Conservation (phyloP, 495 filamentous ascomycete genomes). For the Penicillium cosmopolitanum region DNA sequence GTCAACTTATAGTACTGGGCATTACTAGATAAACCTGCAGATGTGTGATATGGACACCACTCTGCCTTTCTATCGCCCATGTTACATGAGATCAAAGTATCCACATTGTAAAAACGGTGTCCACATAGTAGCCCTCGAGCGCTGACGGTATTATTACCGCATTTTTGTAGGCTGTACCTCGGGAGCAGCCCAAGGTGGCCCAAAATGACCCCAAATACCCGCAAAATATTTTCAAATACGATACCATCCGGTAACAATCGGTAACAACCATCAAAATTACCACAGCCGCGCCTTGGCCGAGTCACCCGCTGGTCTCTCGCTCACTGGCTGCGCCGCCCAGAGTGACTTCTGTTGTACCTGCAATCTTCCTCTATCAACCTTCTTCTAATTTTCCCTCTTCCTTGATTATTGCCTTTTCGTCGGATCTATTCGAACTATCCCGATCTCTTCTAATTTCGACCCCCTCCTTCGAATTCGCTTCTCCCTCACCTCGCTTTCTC, state of each 20-base stretch:
- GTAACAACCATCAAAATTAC: not conserved
- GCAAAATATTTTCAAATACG: not conserved
- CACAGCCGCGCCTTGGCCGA: constrained; percentile 3
- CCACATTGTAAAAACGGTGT: too few species aligned
- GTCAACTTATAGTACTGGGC: not conserved
- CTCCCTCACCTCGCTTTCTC: constrained; percentile 6
- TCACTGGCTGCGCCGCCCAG: constrained; percentile 1
- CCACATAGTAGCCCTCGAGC: too few species aligned
- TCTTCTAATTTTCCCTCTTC: constrained; percentile 1
- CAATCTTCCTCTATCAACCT: not conserved
- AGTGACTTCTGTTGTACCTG: constrained; percentile 3
- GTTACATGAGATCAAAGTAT: too few species aligned
- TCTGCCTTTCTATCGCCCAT: too few species aligned
- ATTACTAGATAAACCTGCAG: too few species aligned
- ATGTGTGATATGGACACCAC: too few species aligned
- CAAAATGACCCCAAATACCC: too few species aligned
- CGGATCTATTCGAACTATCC: not conserved
- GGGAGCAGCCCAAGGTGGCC: too few species aligned
- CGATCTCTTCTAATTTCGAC: not conserved
- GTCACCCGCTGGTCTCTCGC: constrained; percentile 2
- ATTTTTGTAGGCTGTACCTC: not conserved
- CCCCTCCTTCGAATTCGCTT: not conserved
- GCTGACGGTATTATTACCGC: constrained; percentile 6
- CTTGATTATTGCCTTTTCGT: not conserved
- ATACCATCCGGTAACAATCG: not conserved